Evolutionary conservation across 2,329 filamentous ascomycete genomes (phyloP).

Genomic region (Huntiella abstrusa): DNA sequence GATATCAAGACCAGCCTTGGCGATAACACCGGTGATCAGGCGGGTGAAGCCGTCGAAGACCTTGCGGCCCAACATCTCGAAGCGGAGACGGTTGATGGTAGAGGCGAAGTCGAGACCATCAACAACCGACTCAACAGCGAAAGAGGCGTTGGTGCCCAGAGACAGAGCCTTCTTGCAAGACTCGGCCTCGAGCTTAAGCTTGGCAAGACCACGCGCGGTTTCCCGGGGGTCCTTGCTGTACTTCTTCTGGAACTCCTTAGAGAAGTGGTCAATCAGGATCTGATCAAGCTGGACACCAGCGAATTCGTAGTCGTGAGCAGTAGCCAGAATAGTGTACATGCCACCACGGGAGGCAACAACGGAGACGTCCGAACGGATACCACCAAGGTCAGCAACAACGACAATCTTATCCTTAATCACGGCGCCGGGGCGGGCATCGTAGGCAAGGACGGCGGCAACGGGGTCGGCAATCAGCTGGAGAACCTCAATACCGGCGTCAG

Average conservation of each 20-base stretch:
- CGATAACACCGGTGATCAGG: conserved; percentile 64
- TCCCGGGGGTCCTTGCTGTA: conserved; percentile 73
- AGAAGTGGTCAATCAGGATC: conserved; percentile 85
- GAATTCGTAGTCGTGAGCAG: conserved; percentile 88
- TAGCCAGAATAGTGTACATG: conserved; percentile 90
- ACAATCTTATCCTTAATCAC: conserved; percentile 68
- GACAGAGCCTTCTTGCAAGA: conserved; percentile 81
- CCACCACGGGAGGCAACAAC: conserved; percentile 82
- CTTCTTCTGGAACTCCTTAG: conserved; percentile 98
- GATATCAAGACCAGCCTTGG: conserved; percentile 82
- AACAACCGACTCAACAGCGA: conserved; percentile 80
- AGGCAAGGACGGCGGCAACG: conserved; percentile 71
- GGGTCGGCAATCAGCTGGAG: conserved; percentile 89
- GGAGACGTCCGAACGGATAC: conserved; percentile 78
- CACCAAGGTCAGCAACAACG: conserved; percentile 82
- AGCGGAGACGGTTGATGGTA: conserved; percentile 83
- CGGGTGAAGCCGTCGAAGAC: conserved; percentile 76
- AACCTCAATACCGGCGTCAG: conserved; percentile 66
- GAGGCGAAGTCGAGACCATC: conserved; percentile 81
- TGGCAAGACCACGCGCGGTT: conserved; percentile 66
- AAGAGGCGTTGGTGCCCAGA: conserved; percentile 69
- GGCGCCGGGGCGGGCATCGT: conserved; percentile 68
- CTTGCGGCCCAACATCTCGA: conserved; percentile 74
- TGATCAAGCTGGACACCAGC: conserved; percentile 73
- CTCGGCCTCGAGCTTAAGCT: conserved; percentile 83